These are phyloP conservation scores for Antrodiella citrinella DNA, from an alignment of 768 basidiomycete genomes.

Conservation along the genomic window DNA sequence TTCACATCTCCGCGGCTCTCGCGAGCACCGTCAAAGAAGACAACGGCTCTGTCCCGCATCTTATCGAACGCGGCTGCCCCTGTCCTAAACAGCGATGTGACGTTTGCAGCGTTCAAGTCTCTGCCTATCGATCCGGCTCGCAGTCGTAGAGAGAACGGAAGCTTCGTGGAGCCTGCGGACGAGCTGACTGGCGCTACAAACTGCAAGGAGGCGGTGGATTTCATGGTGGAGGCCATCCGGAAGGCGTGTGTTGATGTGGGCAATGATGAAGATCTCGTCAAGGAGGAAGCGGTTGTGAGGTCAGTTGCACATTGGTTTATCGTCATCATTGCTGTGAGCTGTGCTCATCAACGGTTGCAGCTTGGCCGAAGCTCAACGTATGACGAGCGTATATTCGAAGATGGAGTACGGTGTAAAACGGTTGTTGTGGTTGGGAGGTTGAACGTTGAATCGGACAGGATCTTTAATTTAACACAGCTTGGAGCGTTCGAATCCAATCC, in stretches of 20 bases:
- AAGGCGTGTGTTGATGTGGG: constrained; percentile 63
- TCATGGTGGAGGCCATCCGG: constrained; percentile 64
- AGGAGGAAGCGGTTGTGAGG: constrained; percentile 74
- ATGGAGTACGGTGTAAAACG: constrained; percentile 93
- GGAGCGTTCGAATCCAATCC: no score
- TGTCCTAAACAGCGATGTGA: constrained; percentile 27
- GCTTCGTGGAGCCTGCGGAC: constrained; percentile 50
- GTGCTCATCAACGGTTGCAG: constrained; percentile 29
- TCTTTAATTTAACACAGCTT: no score
- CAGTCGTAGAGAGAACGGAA: constrained; percentile 38
- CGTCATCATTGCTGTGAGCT: constrained; percentile 7
- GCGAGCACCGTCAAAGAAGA: constrained; percentile 10
- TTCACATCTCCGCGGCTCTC: constrained; percentile 6
- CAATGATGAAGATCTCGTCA: constrained; percentile 41
- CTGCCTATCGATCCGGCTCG: constrained; percentile 62
- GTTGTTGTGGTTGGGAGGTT: constrained; percentile 80
- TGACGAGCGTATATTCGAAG: constrained; percentile 83
- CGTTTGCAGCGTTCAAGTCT: constrained; percentile 73
- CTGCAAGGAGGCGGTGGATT: constrained; percentile 70
- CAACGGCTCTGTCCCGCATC: constrained; percentile 21
- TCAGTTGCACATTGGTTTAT: constrained; percentile 25
- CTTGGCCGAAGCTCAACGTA: constrained; percentile 72
- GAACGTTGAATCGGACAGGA: no score
- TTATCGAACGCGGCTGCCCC: constrained; percentile 31
- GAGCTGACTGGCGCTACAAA: constrained; percentile 53